Evolutionary conservation across 2,329 filamentous ascomycete genomes (phyloP).

Genomic region (Herpomyces periplanetae): DNA sequence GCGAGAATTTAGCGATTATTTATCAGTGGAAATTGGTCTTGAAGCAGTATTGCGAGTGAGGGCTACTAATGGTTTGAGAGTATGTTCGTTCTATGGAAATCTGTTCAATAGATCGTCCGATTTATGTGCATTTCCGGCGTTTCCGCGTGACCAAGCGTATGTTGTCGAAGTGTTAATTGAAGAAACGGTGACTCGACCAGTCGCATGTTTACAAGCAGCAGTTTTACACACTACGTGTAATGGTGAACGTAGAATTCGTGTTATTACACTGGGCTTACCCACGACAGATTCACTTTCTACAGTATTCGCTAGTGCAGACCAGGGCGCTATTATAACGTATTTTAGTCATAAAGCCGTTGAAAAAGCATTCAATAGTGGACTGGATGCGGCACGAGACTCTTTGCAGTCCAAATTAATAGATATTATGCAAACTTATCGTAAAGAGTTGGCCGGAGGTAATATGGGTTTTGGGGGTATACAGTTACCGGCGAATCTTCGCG

Average conservation of each 20-base stretch:
- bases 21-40: constrained; percentile 81
- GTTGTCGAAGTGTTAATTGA: constrained; percentile 95
- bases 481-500: constrained; percentile 66
- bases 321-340: constrained; percentile 64
- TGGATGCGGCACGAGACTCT: constrained; percentile 65
- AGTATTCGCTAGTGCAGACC: constrained; percentile 73
- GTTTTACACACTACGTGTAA: constrained; percentile 94
- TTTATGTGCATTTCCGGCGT: constrained; percentile 84
- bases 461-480: constrained; percentile 71
- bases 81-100: constrained; percentile 96
- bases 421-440: constrained; percentile 72
- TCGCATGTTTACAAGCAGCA: constrained; percentile 68
- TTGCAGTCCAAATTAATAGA: constrained; percentile 70
- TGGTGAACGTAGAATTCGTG: constrained; percentile 69
- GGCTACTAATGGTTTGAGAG: constrained; percentile 66
- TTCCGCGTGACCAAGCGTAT: constrained; percentile 84
- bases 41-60: constrained; percentile 84
- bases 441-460: constrained; percentile 76
- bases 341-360: constrained; percentile 96
- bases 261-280: constrained; percentile 64
- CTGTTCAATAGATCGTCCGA: constrained; percentile 97
- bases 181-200: constrained; percentile 58
- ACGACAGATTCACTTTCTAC: constrained; percentile 69
- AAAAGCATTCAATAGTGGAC: constrained; percentile 37
- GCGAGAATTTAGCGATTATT: constrained; percentile 72